A percentile compares a stretch with the other conserved stretches of the same genome.
phyloP scores from a whole-genome alignment of 1,284 basidiomycete genomes.

The Sporisorium scitamineum region DNA sequence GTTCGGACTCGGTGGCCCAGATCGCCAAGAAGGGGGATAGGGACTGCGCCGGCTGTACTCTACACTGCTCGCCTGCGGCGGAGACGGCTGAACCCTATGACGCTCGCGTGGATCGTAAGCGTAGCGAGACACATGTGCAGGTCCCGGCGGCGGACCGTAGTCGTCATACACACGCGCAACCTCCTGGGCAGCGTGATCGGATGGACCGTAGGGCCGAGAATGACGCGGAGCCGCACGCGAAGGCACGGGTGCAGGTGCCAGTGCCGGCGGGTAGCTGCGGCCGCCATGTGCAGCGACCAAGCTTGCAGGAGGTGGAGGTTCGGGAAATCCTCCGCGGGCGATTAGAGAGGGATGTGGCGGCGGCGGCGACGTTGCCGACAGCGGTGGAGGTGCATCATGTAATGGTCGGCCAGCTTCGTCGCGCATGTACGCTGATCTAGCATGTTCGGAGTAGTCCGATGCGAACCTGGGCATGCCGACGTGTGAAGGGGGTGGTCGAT shows the following conservation, averaged over 20 bases:
- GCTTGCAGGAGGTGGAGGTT: neutral
- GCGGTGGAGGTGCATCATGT: constrained; percentile 9
- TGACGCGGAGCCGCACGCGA: constrained; percentile 11
- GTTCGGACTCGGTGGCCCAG: constrained; percentile 21
- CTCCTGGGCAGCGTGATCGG: constrained; percentile 6
- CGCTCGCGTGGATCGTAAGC: constrained; percentile 21
- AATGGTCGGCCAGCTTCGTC: constrained; percentile 20
- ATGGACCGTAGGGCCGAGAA: constrained; percentile 14
- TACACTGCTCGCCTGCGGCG: constrained; percentile 3
- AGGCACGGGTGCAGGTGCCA: constrained; percentile 4
- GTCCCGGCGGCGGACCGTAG: constrained; percentile 4
- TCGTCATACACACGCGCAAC: constrained; percentile 15
- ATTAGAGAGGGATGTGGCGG: constrained; percentile 4
- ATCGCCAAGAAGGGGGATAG: constrained; percentile 15
- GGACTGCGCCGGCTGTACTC: constrained; percentile 9
- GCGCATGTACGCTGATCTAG: constrained; percentile 10
- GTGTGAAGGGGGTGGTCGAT: constrained; percentile 11
- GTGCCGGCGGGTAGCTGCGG: constrained; percentile 15
- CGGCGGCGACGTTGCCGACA: constrained; percentile 12
- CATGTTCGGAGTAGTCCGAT: constrained; percentile 18
- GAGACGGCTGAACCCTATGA: constrained; percentile 5
- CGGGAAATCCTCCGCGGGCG: neutral
- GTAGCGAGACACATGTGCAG: neutral
- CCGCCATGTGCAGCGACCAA: constrained; percentile 7
- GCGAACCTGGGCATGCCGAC: constrained; percentile 7